Conservation (phyloP, 2,329 filamentous ascomycete species). For the Ascomycota sp. region DNA sequence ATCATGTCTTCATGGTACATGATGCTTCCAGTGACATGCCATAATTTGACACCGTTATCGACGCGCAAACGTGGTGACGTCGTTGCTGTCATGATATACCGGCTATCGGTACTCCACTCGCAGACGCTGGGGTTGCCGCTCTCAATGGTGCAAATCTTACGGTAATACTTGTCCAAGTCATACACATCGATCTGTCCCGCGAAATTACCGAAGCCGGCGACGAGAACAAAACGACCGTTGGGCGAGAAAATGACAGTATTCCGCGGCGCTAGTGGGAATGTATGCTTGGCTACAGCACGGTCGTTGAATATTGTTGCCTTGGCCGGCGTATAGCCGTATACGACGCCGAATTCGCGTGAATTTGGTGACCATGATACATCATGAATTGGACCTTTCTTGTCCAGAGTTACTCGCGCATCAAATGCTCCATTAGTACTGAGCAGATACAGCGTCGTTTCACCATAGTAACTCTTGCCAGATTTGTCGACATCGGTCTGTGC, state of each 20-base stretch:
- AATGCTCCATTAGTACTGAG: conserved; percentile 81
- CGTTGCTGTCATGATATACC: conserved; percentile 91
- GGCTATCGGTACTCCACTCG: conserved; percentile 92
- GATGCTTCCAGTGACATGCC: conserved; percentile 71
- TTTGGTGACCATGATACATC: conserved; percentile 98
- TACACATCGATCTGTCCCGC: conserved; percentile 96
- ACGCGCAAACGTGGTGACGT: conserved; percentile 88
- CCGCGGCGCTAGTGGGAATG: conserved; percentile 68
- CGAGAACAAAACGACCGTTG: conserved; percentile 75
- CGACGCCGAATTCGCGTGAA: conserved; percentile 90
- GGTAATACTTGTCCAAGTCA: conserved; percentile 83
- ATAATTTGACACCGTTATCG: conserved; percentile 89
- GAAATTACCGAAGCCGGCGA: conserved; percentile 93
- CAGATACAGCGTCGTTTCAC: conserved; percentile 91
- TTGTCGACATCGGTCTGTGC: conserved; percentile 97
- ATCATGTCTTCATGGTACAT: conserved; percentile 94
- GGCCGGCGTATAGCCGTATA: conserved; percentile 97
- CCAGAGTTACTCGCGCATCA: conserved; percentile 75
- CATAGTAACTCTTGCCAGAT: conserved; percentile 97
- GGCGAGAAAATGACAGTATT: conserved; percentile 95
- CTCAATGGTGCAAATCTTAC: conserved; percentile 83
- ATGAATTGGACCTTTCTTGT: conserved; percentile 95
- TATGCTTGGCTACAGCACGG: conserved; percentile 63
- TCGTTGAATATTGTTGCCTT: conserved; percentile 97
- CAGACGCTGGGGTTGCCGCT: conserved; percentile 91